A percentile compares a stretch with the other conserved stretches of the same genome.
phyloP scores from a whole-genome alignment of 441 rosid species.

The Populus tomentosa region DNA sequence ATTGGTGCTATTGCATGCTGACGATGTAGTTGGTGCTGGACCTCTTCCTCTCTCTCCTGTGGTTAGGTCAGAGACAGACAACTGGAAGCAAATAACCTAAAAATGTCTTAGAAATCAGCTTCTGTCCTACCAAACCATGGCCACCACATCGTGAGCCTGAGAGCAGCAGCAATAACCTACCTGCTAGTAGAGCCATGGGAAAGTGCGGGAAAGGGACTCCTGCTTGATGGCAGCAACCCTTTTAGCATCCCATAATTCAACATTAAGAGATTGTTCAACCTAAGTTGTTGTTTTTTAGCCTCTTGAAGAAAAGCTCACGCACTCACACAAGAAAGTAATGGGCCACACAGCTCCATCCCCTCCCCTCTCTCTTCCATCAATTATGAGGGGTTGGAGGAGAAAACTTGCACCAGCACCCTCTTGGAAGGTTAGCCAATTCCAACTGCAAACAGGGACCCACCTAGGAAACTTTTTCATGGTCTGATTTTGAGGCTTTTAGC shows the following conservation, averaged over 20 bases:
- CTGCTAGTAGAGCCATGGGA: slow-evolving; percentile 14
- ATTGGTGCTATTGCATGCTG: background rate
- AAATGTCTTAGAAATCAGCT: slow-evolving; percentile 7
- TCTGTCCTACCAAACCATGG: slow-evolving; percentile 23
- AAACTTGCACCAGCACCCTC: slow-evolving; percentile 20
- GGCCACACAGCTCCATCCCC: slow-evolving; percentile 18
- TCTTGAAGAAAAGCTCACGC: background rate
- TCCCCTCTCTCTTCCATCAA: slow-evolving; percentile 19
- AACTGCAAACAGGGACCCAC: slow-evolving; percentile 38
- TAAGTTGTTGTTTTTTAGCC: background rate
- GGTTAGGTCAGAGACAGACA: slow-evolving; percentile 19
- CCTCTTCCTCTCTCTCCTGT: background rate
- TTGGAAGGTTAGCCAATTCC: slow-evolving; percentile 30
- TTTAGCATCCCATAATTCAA: slow-evolving; percentile 15
- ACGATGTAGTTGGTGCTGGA: background rate
- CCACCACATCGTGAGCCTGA: slow-evolving; percentile 10
- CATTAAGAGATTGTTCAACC: slow-evolving; percentile 13
- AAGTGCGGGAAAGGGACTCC: slow-evolving; percentile 15
- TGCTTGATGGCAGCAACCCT: background rate
- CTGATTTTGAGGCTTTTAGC: slow-evolving; percentile 25
- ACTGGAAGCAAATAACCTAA: background rate
- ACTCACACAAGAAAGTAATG: slow-evolving; percentile 34
- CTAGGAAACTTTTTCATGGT: slow-evolving; percentile 7
- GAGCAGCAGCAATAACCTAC: slow-evolving; percentile 9
- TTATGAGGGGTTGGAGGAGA: slow-evolving; percentile 40